These are phyloP conservation scores for Blastobotrys ciferrii DNA, from an alignment of 1,139 yeast genomes.

Conservation along the genomic window DNA sequence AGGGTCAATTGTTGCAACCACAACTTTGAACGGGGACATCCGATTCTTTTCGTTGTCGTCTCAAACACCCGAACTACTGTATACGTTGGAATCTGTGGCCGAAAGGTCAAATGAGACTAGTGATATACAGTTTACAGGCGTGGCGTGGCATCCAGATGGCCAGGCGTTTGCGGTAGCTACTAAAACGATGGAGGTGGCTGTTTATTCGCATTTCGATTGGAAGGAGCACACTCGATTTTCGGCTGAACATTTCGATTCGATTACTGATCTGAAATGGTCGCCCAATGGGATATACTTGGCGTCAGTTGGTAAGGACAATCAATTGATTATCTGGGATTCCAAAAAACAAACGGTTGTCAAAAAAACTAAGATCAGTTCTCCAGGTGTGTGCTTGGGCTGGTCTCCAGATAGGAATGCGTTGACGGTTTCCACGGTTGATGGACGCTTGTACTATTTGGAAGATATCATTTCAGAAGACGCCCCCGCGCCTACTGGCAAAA, in stretches of 20 bases:
- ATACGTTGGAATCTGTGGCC: conserved; percentile 43
- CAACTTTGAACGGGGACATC: conserved; percentile 66
- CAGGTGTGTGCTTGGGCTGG: conserved; percentile 34
- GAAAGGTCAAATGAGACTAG: conserved; percentile 38
- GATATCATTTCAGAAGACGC: conserved; percentile 2
- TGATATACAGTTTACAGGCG: conserved; percentile 42
- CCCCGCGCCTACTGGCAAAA: conserved; percentile 9
- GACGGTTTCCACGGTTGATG: conserved; percentile 35
- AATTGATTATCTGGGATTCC: conserved; percentile 56
- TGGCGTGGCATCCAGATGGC: conserved; percentile 65
- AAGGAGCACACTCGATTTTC: conserved; percentile 11
- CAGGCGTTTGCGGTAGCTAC: conserved; percentile 59
- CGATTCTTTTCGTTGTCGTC: conserved; percentile 61
- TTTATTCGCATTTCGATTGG: conserved; percentile 31
- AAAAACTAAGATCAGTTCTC: neutral
- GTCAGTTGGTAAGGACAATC: conserved; percentile 47
- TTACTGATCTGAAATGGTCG: conserved; percentile 57
- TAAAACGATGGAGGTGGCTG: conserved; percentile 38
- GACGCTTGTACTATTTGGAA: conserved; percentile 33
- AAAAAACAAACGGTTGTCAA: conserved; percentile 14
- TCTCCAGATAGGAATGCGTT: conserved; percentile 38
- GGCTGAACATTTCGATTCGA: conserved; percentile 24
- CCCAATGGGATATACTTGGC: conserved; percentile 62
- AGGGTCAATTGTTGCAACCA: conserved; percentile 59
- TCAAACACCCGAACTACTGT: conserved; percentile 39